Evolutionary conservation across 345 rosid genomes (phyloP).

Genomic region (Triadica sebifera): DNA sequence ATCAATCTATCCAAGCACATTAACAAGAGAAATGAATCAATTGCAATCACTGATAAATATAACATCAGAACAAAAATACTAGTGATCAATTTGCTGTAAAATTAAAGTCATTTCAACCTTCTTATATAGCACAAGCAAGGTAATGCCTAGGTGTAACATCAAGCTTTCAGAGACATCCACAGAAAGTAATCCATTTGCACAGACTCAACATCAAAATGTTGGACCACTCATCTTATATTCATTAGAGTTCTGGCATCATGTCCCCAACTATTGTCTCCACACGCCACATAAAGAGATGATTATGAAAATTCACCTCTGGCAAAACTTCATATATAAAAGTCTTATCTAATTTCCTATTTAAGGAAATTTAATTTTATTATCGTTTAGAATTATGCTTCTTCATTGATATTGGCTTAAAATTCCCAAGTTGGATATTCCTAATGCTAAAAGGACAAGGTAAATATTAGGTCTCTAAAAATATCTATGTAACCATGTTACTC

Average conservation of each 20-base stretch:
- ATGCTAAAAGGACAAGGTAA: background rate
- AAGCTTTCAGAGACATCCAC: background rate
- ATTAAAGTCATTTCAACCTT: background rate
- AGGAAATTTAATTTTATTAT: background rate
- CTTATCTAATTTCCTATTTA: background rate
- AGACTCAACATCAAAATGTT: background rate
- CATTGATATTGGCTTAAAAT: background rate
- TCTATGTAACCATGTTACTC: no score
- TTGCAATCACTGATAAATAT: background rate
- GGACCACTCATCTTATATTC: background rate
- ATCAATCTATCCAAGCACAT: conserved; percentile 57
- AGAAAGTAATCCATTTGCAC: background rate
- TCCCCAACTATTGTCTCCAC: background rate
- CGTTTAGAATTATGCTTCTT: background rate
- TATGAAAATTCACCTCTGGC: background rate
- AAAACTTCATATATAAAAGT: background rate
- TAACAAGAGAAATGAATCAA: background rate
- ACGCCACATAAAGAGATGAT: background rate
- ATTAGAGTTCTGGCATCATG: background rate
- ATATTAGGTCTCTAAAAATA: no score
- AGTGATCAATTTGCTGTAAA: background rate
- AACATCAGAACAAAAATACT: background rate
- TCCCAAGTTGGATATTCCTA: background rate
- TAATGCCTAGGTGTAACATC: background rate
- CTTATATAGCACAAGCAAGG: background rate